Conservation (phyloP, 257 asterid genomes). For the Echium plantagineum region DNA sequence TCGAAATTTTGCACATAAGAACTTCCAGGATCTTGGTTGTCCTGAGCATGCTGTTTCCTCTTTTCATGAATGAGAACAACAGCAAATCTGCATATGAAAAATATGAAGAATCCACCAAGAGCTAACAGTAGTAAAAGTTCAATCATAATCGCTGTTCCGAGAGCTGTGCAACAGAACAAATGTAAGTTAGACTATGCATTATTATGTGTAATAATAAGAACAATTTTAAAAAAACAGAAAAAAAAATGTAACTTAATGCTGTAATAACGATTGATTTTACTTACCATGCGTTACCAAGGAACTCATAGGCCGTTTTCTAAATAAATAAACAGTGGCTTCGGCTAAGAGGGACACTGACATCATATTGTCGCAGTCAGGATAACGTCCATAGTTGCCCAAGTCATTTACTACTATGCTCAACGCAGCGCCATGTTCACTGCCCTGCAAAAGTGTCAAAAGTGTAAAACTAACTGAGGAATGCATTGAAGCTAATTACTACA, state of each 20-base stretch:
- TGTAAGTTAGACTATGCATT: no score
- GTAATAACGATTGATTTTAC: neutral
- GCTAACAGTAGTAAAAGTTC: no score
- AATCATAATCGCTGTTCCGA: slow-evolving; percentile 54
- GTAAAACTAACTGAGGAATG: neutral
- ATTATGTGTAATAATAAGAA: no score
- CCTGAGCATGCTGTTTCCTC: slow-evolving; percentile 24
- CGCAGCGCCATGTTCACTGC: slow-evolving; percentile 47
- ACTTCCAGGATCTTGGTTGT: slow-evolving; percentile 31
- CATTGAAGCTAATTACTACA: neutral
- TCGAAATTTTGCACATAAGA: slow-evolving; percentile 12
- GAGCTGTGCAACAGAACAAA: slow-evolving; percentile 26
- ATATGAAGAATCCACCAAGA: slow-evolving; percentile 44
- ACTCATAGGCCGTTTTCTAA: slow-evolving; percentile 48
- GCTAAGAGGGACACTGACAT: slow-evolving; percentile 51
- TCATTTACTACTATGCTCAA: slow-evolving; percentile 62
- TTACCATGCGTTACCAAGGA: slow-evolving; percentile 63
- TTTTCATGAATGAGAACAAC: slow-evolving; percentile 41
- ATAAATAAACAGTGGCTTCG: slow-evolving; percentile 45
- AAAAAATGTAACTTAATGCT: no score
- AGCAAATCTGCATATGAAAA: slow-evolving; percentile 62
- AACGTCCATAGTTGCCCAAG: slow-evolving; percentile 85
- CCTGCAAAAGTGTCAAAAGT: slow-evolving; percentile 44
- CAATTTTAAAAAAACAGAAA: no score
- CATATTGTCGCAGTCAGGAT: slow-evolving; percentile 47